Evolutionary conservation across 2,329 filamentous ascomycete species (phyloP), one percentile per base, ranked within the genome.

Genomic region (Phoma sp.): DNA sequence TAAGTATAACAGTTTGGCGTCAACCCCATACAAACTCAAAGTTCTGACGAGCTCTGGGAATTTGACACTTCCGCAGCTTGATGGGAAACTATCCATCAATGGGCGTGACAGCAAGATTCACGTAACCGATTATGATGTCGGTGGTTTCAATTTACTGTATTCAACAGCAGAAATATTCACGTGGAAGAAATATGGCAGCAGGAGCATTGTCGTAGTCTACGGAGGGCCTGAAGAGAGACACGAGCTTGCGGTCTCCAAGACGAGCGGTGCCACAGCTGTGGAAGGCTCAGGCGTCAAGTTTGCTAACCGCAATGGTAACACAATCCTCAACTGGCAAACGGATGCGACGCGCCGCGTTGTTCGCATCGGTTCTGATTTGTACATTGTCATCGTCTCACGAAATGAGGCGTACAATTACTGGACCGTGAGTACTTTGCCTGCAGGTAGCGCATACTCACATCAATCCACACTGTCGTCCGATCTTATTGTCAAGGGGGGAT

Each of bases 161-260:
- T 88, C 84, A 0, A 86, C 87, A 0, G 85, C 85, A 0, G 87
- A 91, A 62, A 83, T 90, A 23, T 83, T 87, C 47, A 87, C 85
- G 0, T 87, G 84, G 68, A 87, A 90, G 68, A 78, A 81, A 30
- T 84, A 86, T 53, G 77, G 77, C 0, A 73, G 79, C 25, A 81
- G 80, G 66, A 85, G 83, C 4, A 80, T 85, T 2, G 70, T 89
- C 2, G 71, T 90, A 1, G 72, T 90, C 9, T 90, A 89, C 58
- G 84, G 84, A 3, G 85, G 83, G 0, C 76, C 81, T 0, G 77
- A 78, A 18, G 87, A 90, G 60, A 68, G 74, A 3, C 86, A 89
- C 56, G 87, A 90, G 63, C 76, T 89, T 29, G 83, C 83, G 0
- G 64, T 87, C 9, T 62, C 62, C 5, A 53, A 60, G 10, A 64